phyloP scores from a whole-genome alignment of 805 yeast genomes.

The Saccharomycopsis malanga region DNA sequence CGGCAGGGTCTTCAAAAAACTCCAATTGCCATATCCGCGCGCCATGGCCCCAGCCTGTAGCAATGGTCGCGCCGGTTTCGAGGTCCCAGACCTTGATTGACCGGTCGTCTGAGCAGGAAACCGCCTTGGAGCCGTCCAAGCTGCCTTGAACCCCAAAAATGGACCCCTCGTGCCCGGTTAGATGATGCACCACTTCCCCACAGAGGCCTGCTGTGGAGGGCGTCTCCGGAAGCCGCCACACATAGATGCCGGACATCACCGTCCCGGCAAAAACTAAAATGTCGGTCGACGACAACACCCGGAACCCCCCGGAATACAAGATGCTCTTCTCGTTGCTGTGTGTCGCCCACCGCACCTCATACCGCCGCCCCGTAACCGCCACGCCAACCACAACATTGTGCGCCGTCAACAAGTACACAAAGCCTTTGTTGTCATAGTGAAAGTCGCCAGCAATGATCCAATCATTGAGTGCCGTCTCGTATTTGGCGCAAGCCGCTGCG shows the following conservation, averaged over 20 bases:
- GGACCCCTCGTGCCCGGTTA: constrained; percentile 83
- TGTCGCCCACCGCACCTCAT: constrained; percentile 26
- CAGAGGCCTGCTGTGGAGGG: background rate
- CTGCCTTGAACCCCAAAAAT: constrained; percentile 75
- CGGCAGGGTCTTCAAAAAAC: constrained; percentile 35
- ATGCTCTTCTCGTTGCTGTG: constrained; percentile 68
- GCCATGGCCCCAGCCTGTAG: constrained; percentile 94
- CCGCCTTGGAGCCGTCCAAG: constrained; percentile 43
- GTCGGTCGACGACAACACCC: constrained; percentile 34
- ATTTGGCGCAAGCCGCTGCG: too few relatives aligned
- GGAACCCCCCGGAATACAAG: constrained; percentile 78
- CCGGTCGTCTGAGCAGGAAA: constrained; percentile 91
- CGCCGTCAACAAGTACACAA: constrained; percentile 59
- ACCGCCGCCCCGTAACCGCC: constrained; percentile 20
- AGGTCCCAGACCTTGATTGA: constrained; percentile 74
- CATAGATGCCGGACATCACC: constrained; percentile 77
- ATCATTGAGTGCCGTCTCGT: constrained; percentile 55
- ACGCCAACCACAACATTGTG: constrained; percentile 59
- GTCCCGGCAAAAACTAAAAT: constrained; percentile 82
- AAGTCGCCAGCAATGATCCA: constrained; percentile 72
- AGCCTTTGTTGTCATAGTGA: constrained; percentile 23
- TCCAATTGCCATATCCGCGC: constrained; percentile 86
- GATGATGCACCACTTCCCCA: constrained; percentile 38
- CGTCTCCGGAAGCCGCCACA: constrained; percentile 55
- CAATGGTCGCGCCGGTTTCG: constrained; percentile 46